Percentiles rank a stretch among this genome's conserved stretches.
phyloP scores from a whole-genome alignment of 169 alveolate species.

The Babesia ovata region DNA sequence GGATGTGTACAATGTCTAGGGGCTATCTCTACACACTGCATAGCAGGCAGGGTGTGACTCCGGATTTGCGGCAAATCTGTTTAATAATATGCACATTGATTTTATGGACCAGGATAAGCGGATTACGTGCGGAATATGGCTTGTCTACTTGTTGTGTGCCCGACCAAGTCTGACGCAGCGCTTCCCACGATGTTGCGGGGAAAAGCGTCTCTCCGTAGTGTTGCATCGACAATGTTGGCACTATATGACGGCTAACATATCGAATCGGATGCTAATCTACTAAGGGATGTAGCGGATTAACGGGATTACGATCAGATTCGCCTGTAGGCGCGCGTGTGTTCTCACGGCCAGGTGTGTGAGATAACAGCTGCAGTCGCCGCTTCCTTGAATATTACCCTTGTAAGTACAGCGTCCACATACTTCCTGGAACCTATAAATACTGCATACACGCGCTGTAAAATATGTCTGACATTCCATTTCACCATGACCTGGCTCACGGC shows the following conservation, averaged over 20 bases:
- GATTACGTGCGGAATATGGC: too few relatives aligned
- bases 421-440: background rate
- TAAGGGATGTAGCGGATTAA: background rate
- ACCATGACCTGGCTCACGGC: constrained; percentile 10
- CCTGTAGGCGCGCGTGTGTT: constrained; percentile 1
- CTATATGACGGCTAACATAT: background rate
- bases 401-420: background rate
- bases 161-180: background rate
- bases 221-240: background rate
- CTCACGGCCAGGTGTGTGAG: background rate
- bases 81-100: background rate
- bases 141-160: background rate
- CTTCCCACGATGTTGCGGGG: constrained; percentile 33
- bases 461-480: background rate
- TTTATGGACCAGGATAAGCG: background rate
- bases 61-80: background rate
- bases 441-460: too few relatives aligned
- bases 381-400: background rate
- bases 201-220: background rate
- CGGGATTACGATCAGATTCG: background rate
- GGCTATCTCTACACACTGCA: background rate
- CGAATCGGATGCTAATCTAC: too few relatives aligned
- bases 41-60: background rate
- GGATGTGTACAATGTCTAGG: background rate
- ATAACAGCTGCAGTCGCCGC: background rate